Base-by-base conservation (phyloP, 2,329 filamentous ascomycete genomes). In the Aspergillus glaucus region DNA sequence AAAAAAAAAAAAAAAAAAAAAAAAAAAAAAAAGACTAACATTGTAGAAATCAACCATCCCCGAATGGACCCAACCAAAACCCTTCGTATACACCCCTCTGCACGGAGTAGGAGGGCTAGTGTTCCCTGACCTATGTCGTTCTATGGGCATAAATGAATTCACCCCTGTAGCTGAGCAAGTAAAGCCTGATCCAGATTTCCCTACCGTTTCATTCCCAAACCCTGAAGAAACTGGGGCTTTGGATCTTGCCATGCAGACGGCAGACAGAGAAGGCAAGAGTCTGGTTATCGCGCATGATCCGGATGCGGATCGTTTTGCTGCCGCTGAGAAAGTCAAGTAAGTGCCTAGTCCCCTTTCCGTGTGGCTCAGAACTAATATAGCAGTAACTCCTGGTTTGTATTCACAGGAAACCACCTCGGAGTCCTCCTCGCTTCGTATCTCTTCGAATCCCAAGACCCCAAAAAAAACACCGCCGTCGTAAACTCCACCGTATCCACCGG, bases 371-470 rank as follows among this genome's bases (percentile, higher is more conserved):
- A 17, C 30, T 44, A n/a, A 45, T 45, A 5, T 12, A 17, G 14
- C 12, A 45, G 70, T 45, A 77, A 74, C 9, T 66, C 65, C 52
- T 85, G 81, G 79, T 75, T 79, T 48, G 75, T 80, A 43, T 79
- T 84, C 58, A 84, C 79, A 0, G 82, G 82, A n/a, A 84, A 85
- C 54, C 79, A 85, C 56, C 69, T 85, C 14, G 82, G 82, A 30
- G 72, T 81, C 15, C 71, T 85, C 8, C 68, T 85, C 9, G 81
- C 78, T 4, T 78, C 79, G 0, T 76, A 81, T 56, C 61, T 83
- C 9, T 69, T 80, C 44, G 75, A 82, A 24, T 73, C 71, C 17
- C 54, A 54, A 51, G 61, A 68, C 62, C 53, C 60, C 53, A 44
- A 60, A 60, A 54, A 60, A 14, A 63, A 64, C 2, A 72, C 74